Evolutionary conservation across 2,329 filamentous ascomycete species (phyloP).

Genomic region (Botryotinia calthae): DNA sequence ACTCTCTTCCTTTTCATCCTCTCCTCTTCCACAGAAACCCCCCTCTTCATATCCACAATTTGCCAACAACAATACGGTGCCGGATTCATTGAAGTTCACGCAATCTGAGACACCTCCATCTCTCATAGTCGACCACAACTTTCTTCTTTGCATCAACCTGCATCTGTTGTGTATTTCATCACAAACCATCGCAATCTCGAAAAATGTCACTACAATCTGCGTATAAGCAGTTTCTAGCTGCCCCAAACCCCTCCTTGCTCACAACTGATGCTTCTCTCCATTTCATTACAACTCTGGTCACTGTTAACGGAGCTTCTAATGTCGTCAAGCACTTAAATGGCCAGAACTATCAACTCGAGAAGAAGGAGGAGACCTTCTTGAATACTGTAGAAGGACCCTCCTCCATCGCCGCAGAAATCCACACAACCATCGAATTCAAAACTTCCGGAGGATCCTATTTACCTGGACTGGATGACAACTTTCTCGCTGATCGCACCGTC

Average conservation of each 20-base stretch:
- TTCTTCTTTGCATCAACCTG: slow-evolving; percentile 6
- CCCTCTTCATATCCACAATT: neutral
- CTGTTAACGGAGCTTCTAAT: slow-evolving; percentile 65
- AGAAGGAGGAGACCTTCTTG: slow-evolving; percentile 76
- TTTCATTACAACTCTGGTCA: slow-evolving; percentile 87
- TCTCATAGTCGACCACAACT: neutral
- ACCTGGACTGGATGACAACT: slow-evolving; percentile 89
- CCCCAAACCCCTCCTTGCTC: slow-evolving; percentile 62
- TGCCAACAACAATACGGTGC: neutral
- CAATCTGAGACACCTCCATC: neutral
- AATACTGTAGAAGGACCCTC: slow-evolving; percentile 68
- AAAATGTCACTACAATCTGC: slow-evolving; percentile 50
- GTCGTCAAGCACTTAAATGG: slow-evolving; percentile 79
- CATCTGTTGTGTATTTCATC: slow-evolving; percentile 11
- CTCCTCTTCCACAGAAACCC: neutral
- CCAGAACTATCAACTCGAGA: slow-evolving; percentile 72
- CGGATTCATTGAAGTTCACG: neutral
- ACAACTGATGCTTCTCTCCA: slow-evolving; percentile 67
- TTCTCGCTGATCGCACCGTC: slow-evolving; percentile 77
- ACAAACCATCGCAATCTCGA: neutral
- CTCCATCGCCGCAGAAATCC: slow-evolving; percentile 72
- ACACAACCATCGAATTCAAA: slow-evolving; percentile 79
- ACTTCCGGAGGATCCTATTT: slow-evolving; percentile 82
- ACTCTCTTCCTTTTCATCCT: neutral
- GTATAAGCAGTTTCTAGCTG: slow-evolving; percentile 71